Base-by-base conservation (phyloP, 208 protist genomes). In the Leishmania gerbilli region DNA sequence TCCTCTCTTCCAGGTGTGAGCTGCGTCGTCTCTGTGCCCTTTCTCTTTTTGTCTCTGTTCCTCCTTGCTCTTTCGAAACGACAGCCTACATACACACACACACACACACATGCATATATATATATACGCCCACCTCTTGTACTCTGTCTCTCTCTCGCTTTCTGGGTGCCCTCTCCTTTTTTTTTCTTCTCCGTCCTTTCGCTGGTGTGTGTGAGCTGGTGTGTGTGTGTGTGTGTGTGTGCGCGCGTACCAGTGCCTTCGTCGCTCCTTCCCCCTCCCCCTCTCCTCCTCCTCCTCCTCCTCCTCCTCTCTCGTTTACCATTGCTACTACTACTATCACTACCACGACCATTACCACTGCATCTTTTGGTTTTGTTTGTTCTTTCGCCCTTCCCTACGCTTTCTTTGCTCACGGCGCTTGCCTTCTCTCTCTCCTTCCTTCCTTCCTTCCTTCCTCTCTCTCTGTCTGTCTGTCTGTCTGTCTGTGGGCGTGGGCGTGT, bases 281-380 rank as follows among this genome's bases (percentile, higher is more conserved):
- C 37, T 2, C 40, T 1, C 1, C 34, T 37, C 34, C 37, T 2
- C 1, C 37, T 37, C 40, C 40, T 42, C n/a, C 8, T 3, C 9
- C 31, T 24, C 47, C 3, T 55, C 42, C 42, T 51, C 27, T 31
- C 24, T 51, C 4, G 40, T 19, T 40, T 72, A n/a, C 40, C 34
- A 55, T 55, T 55, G 47, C 47, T 37, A 74, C n/a, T 74, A 55
- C 71, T 74, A 74, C 13, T 27, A 74, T 47, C 34, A 74, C 71
- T 45, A 74, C 71, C 56, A 56, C 68, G 31, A 37, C 71, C 42
- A 56, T 45, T 74, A 56, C n/a, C 40, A 31, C 45, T 74, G 15
- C n/a, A 17, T 31, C 71, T 19, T 55, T 55, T 37, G 31, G 17
- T 74, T 21, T 37, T 13, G 24, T 34, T 74, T 72, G 53, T 74